Percentiles rank a stretch among this genome's conserved stretches.
Conservation (phyloP, 805 yeast genomes). For the Candida caryicola region DNA sequence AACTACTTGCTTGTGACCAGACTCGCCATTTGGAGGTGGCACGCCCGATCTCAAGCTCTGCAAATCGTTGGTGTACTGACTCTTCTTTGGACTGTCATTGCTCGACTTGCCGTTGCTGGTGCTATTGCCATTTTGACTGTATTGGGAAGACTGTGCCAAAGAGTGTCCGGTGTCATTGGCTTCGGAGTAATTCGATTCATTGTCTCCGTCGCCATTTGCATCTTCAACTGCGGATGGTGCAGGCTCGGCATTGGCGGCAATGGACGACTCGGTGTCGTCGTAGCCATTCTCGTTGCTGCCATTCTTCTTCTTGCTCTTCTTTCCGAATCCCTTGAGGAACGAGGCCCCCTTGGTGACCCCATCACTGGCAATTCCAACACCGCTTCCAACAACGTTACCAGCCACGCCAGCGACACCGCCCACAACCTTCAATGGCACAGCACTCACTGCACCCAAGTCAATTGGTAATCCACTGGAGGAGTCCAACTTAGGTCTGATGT, state of each 20-base stretch:
- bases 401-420: conserved; percentile 33
- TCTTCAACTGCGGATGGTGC: conserved; percentile 9
- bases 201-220: conserved; percentile 11
- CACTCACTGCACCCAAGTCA: conserved; percentile 32
- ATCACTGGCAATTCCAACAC: conserved; percentile 45
- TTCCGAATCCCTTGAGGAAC: conserved; percentile 32
- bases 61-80: conserved; percentile 28
- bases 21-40: conserved; percentile 5
- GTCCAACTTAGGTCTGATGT: conserved; percentile 58
- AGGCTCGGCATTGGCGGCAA: conserved; percentile 6
- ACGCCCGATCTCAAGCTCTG: conserved; percentile 37
- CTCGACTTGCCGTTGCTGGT: conserved; percentile 4
- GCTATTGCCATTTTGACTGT: conserved; percentile 1
- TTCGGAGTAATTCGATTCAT: conserved; percentile 10
- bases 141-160: background rate
- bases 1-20: conserved; percentile 1
- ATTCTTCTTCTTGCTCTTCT: conserved; percentile 12
- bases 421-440: conserved; percentile 17
- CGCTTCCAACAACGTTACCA: conserved; percentile 45
- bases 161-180: conserved; percentile 6
- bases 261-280: conserved; percentile 4
- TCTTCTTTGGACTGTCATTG: conserved; percentile 6
- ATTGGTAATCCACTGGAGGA: conserved; percentile 39
- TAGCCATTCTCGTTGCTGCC: conserved; percentile 2
- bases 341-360: conserved; percentile 49